Evolutionary conservation across 1,139 yeast species (phyloP), one percentile per base, ranked within the genome.

Genomic region (Lodderomyces orthopsilosis): DNA sequence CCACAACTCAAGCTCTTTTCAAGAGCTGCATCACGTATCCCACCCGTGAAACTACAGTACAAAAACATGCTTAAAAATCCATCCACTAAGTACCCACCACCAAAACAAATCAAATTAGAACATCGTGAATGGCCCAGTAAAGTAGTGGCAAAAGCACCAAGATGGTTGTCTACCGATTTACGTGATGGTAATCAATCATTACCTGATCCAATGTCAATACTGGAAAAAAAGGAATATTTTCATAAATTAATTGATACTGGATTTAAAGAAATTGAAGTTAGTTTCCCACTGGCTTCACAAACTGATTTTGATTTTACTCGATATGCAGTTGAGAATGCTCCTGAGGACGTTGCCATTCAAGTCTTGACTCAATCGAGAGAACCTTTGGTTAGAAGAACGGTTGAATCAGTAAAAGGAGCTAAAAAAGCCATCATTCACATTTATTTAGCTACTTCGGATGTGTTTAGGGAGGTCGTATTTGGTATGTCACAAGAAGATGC

Each of bases 151-250:
- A 68, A 65, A 44, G 72, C 77, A 8, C 78, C 78, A 24, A 62
- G 78, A 50, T 73, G 78, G 78, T 65, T 73, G 41, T 68, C 76
- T 30, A 73, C 77, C 14, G 78, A 73, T 55, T 68, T 73, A 42
- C 65, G 78, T 58, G 78, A 73, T 48, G 78, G 78, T 15, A 73
- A 73, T 53, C 78, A 73, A 52, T 63, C 77, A 10, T 66, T 73
- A 44, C 78, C 78, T 13, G 78, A 73, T 51, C 78, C 78, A 10
- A 73, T 73, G 78, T 64, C 75, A 1, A 62, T 72, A 18, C 62
- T 62, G 9, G 76, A 73, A 48, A 73, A 73, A 58, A 71, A 70
- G 51, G 66, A 67, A 41, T 72, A 70, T 49, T 73, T 71, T 51
- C 70, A 70, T 44, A 73, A 72, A 54, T 62, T 73, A 43, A 57